Base-by-base conservation (phyloP, 306 rosid species). In the Spatholobus suberectus region DNA sequence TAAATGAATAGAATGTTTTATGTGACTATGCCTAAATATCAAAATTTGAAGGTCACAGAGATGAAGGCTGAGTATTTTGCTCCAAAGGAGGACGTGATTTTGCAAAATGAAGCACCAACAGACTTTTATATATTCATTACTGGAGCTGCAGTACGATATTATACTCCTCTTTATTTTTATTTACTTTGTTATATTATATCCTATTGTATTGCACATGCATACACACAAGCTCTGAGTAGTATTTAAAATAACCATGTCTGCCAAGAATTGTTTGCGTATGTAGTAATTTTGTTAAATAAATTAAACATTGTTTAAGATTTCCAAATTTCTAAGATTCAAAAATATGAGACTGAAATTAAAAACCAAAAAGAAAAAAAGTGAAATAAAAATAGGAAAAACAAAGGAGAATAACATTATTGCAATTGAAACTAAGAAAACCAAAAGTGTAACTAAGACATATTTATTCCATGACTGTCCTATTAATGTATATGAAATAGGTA, bases 51-150 rank as follows among this genome's bases (percentile, higher is more conserved):
- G 98, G 97, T 90, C n/a, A 76, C 97, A 1, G 97, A 94, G 85
- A 91, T 94, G 96, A 93, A 91, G 81, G 95, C 94, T 0, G 98
- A 94, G 89, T 91, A 91, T 73, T 92, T 92, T 85, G 94, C 98
- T 81, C 98, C 98, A 13, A 93, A 87, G 65, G 98, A 94, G 88
- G 98, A 92, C 8, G 87, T 94, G 23, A 89, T 93, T 70, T 80
- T 94, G 90, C 92, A 91, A 82, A 94, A 92, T 81, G 97, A 94
- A 86, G 91, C 95, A 38, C 97, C 98, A 14, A 89, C 97, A 8
- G 94, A 94, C 70, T 84, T 94, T 52, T 94, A 94, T 43, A 87
- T 94, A 75, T 51, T 94, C 79, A 84, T 86, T 10, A 83, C 87
- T 1, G 98, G 98, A 78, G 35, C 88, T 62, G 92, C 67, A 65